Base-by-base conservation (phyloP, 2,329 filamentous ascomycete species). In the Westerdykella aurantiaca region DNA sequence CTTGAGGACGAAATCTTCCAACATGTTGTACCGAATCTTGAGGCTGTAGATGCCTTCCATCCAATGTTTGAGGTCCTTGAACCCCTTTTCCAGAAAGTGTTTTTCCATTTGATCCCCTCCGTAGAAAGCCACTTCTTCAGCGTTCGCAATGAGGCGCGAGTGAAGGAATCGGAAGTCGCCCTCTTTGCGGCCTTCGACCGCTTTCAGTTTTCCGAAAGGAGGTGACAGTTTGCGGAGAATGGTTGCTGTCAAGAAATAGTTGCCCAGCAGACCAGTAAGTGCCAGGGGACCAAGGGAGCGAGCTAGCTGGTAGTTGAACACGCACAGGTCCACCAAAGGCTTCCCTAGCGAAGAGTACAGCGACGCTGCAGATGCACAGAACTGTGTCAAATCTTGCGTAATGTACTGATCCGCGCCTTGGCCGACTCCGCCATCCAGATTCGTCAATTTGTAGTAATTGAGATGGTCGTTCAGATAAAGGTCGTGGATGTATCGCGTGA, bases 21-120 rank as follows among this genome's bases (percentile, higher is more conserved):
- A 81, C 73, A 98, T 98, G 65, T 97, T 98, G 73, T 98, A 98
- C 13, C 89, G 84, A 53, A 98, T 95, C 51, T 96, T 96, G 53
- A 97, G 82, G 67, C 89, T 90, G 70, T 98, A 98, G 52, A 98
- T 96, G 37, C 88, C 85, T 66, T 98, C 93, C 91, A 98, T 97
- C 87, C 90, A 96, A 50, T 81, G 84, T 68, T 93, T 93, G 22
- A 98, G 75, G 38, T 91, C 93, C 65, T 85, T 88, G 73, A 96
- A 98, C 56, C 94, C 90, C 60, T 82, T 85, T 59, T 95, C 88
- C 9, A 98, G 74, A 65, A 96, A 94, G 2, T 86, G 82, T 69
- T 93, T 93, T 68, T 98, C 93, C 73, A 94, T 95, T 39, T 93
- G 87, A 6, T 91, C 89, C 31, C 93, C 93, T 21, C 90, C 90